These are phyloP conservation scores for Boletus rex-veris DNA, from an alignment of 768 basidiomycete genomes.

Conservation along the genomic window DNA sequence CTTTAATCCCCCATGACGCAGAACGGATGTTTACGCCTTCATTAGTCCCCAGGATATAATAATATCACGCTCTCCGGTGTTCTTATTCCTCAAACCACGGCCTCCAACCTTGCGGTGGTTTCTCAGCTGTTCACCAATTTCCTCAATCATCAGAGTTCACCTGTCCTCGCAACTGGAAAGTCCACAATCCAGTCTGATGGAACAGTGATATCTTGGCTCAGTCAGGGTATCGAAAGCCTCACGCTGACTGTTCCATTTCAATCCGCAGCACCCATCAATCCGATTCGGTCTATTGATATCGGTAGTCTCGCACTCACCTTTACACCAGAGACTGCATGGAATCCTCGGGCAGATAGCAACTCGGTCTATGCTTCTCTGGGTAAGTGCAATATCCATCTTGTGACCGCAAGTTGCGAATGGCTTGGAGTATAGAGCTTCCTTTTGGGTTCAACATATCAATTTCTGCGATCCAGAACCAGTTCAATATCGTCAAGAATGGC, in stretches of 20 bases:
- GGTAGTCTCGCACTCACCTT: slow-evolving; percentile 57
- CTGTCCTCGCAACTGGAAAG: slow-evolving; percentile 55
- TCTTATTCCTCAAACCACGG: slow-evolving; percentile 49
- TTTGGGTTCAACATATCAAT: slow-evolving; percentile 66
- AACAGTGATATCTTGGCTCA: slow-evolving; percentile 62
- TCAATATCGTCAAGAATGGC: slow-evolving; percentile 56
- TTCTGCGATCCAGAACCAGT: slow-evolving; percentile 59
- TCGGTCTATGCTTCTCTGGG: slow-evolving; percentile 57
- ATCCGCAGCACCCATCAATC: slow-evolving; percentile 47
- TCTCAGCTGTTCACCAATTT: slow-evolving; percentile 69
- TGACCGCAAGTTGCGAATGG: slow-evolving; percentile 1
- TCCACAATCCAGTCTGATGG: slow-evolving; percentile 59
- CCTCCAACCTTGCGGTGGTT: slow-evolving; percentile 44
- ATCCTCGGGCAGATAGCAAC: slow-evolving; percentile 53
- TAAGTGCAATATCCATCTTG: slow-evolving; percentile 27
- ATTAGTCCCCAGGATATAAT: slow-evolving; percentile 51
- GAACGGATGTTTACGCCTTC: slow-evolving; percentile 1
- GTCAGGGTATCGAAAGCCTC: slow-evolving; percentile 53
- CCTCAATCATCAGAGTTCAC: slow-evolving; percentile 58
- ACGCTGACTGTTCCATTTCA: slow-evolving; percentile 62
- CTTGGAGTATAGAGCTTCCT: slow-evolving; percentile 49
- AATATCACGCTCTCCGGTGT: slow-evolving; percentile 55
- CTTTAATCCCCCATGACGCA: not conserved
- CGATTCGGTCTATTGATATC: slow-evolving; percentile 63
- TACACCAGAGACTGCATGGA: slow-evolving; percentile 51